Conservation (phyloP, 805 yeast species). For the Yueomyces sp. region DNA sequence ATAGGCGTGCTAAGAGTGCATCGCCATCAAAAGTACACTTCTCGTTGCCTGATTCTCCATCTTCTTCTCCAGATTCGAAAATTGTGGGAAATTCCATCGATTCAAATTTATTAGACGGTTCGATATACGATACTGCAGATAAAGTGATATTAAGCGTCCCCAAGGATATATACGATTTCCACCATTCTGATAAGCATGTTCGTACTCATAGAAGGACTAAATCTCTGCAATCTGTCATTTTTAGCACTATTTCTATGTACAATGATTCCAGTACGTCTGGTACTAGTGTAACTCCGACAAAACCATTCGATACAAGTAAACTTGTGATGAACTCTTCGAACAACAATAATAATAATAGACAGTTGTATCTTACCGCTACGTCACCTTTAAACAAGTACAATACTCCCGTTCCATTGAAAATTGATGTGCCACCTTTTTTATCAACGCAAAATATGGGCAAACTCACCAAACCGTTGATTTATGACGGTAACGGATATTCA, state of each 20-base stretch:
- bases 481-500: conserved; percentile 27
- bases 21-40: neutral
- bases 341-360: conserved; percentile 1
- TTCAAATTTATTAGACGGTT: conserved; percentile 4
- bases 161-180: conserved; percentile 19
- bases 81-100: neutral
- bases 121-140: conserved; percentile 17
- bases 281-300: neutral
- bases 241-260: conserved; percentile 12
- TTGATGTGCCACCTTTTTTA: conserved; percentile 25
- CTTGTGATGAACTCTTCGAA: neutral
- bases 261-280: neutral
- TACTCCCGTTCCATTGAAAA: conserved; percentile 27
- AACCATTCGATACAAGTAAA: neutral
- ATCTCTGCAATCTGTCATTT: conserved; percentile 19
- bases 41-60: neutral
- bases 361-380: conserved; percentile 23
- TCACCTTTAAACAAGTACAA: conserved; percentile 24
- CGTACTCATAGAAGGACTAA: conserved; percentile 5
- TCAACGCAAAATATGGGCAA: conserved; percentile 23
- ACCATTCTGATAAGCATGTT: conserved; percentile 5
- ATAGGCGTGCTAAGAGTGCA: neutral
- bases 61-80: neutral
- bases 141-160: conserved; percentile 21
- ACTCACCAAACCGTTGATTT: conserved; percentile 20